Conservation (phyloP, 768 basidiomycete genomes). For the Pholiota molesta region DNA sequence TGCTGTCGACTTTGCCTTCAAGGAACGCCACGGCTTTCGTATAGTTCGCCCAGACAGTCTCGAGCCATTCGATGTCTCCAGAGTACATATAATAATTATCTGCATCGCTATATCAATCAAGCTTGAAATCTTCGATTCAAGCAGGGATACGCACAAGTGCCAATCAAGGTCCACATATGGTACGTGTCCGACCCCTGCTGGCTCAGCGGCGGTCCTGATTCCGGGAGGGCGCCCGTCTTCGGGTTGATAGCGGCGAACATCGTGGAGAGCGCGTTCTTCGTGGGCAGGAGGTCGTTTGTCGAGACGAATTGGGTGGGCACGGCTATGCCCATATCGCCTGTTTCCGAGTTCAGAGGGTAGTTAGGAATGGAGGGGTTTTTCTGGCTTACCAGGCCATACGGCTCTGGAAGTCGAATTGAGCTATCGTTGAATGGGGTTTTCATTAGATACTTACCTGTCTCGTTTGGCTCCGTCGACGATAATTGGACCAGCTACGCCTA, state of each 20-base stretch:
- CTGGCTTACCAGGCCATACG: conserved; percentile 54
- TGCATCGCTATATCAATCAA: conserved; percentile 14
- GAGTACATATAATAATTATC: conserved; percentile 62
- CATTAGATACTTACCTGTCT: conserved; percentile 41
- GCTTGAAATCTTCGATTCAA: neutral
- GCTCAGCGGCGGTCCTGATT: conserved; percentile 52
- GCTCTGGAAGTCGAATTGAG: conserved; percentile 33
- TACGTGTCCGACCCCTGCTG: conserved; percentile 56
- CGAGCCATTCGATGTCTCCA: conserved; percentile 55
- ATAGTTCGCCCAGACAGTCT: conserved; percentile 54
- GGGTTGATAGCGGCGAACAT: conserved; percentile 60
- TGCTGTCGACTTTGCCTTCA: conserved; percentile 50
- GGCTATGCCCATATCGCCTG: conserved; percentile 66
- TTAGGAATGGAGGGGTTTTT: neutral
- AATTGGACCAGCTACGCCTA: conserved; percentile 60
- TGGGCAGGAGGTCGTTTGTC: conserved; percentile 59
- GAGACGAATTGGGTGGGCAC: conserved; percentile 65
- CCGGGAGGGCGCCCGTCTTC: conserved; percentile 54
- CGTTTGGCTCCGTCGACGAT: conserved; percentile 66
- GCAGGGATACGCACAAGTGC: conserved; percentile 39
- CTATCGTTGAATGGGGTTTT: too few species aligned
- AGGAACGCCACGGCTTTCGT: conserved; percentile 59
- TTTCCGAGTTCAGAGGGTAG: neutral
- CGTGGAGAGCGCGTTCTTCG: conserved; percentile 57
- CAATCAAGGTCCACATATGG: conserved; percentile 63